Evolutionary conservation across 192 early-diverging fungal species (phyloP).

Genomic region (Spizellomyces punctatus): DNA sequence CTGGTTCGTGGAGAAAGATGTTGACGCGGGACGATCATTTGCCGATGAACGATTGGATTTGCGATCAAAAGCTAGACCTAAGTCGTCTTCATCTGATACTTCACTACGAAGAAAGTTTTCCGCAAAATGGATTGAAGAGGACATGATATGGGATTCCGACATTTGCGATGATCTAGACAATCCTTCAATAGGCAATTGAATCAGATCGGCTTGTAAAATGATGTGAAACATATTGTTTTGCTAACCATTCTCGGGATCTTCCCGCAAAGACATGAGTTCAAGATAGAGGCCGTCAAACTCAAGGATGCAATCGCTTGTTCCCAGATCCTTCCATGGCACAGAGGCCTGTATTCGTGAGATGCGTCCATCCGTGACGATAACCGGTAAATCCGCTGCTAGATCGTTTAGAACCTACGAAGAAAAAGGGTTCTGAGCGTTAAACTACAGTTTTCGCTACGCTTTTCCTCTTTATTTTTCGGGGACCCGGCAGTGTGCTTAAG

Average conservation of each 20-base stretch:
- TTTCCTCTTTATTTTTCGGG: too few relatives aligned
- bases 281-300: constrained; percentile 71
- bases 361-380: constrained; percentile 68
- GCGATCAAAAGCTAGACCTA: constrained; percentile 29
- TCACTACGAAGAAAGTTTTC: constrained; percentile 79
- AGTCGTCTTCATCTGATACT: constrained; percentile 57
- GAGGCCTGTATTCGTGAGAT: constrained; percentile 70
- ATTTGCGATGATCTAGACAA: constrained; percentile 33
- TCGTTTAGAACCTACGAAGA: constrained; percentile 72
- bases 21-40: constrained; percentile 1
- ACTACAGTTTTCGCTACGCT: too few relatives aligned
- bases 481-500: background rate
- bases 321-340: constrained; percentile 84
- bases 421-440: background rate
- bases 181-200: constrained; percentile 9
- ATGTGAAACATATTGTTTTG: background rate
- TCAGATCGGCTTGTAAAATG: background rate
- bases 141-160: constrained; percentile 67
- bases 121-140: constrained; percentile 85
- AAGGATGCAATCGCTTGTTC: constrained; percentile 75
- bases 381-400: constrained; percentile 64
- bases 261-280: constrained; percentile 16
- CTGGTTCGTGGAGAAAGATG: background rate
- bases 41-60: background rate
- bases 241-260: constrained; percentile 23